Evolutionary conservation across 208 protist genomes (phyloP).

Genomic region (Porcisia hertigi): DNA sequence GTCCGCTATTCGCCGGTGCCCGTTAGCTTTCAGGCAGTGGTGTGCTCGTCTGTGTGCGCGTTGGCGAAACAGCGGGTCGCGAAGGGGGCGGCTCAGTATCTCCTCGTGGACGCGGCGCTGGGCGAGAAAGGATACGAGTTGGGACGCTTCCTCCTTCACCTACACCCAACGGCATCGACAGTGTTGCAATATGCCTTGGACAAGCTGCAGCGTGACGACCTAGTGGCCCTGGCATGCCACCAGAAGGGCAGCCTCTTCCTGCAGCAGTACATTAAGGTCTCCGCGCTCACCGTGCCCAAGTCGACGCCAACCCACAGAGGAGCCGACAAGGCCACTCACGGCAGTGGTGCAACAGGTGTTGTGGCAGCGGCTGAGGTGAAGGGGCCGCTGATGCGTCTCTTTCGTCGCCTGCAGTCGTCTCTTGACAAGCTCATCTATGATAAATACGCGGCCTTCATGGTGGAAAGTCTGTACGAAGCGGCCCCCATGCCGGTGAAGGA

Average conservation of each 20-base stretch:
- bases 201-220: constrained; percentile 62
- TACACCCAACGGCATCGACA: constrained; percentile 56
- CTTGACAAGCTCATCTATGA: constrained; percentile 50
- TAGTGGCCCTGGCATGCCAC: constrained; percentile 45
- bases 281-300: constrained; percentile 14
- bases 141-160: constrained; percentile 70
- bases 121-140: constrained; percentile 68
- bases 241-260: constrained; percentile 73
- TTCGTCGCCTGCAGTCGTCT: constrained; percentile 56
- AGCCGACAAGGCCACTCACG: background rate
- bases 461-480: constrained; percentile 82
- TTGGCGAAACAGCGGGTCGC: constrained; percentile 33
- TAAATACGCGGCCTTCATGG: constrained; percentile 69
- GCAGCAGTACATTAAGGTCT: constrained; percentile 77
- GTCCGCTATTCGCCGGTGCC: constrained; percentile 65
- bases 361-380: constrained; percentile 4
- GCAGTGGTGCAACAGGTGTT: background rate
- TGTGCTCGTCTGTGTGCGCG: constrained; percentile 49
- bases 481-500: constrained; percentile 74
- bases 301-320: background rate
- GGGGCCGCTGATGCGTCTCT: constrained; percentile 44
- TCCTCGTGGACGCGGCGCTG: constrained; percentile 62
- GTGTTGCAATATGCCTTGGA: constrained; percentile 71
- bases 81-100: constrained; percentile 65
- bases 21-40: constrained; percentile 43